A percentile compares a stretch with the other conserved stretches of the same genome.
Evolutionary conservation across 768 basidiomycete species (phyloP).

Genomic region (Candolleomyces eurysporus): DNA sequence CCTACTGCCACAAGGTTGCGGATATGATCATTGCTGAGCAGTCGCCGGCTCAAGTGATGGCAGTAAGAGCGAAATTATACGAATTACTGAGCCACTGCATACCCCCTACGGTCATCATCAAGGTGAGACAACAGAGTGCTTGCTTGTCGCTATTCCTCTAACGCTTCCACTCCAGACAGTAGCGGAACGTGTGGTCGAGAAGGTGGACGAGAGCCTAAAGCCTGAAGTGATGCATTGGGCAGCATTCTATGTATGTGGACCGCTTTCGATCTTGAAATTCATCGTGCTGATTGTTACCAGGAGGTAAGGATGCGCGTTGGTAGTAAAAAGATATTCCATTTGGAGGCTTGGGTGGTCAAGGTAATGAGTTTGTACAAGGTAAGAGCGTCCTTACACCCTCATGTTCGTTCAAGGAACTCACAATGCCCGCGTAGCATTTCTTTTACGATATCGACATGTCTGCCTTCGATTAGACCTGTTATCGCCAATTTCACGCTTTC

Average conservation of each 20-base stretch:
- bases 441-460: conserved; percentile 62
- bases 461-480: conserved; percentile 43
- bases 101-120: conserved; percentile 87
- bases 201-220: conserved; percentile 87
- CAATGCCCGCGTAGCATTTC: conserved; percentile 33
- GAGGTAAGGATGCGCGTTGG: conserved; percentile 96
- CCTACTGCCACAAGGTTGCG: conserved; percentile 89
- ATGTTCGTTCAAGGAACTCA: neutral
- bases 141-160: conserved; percentile 2
- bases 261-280: conserved; percentile 3
- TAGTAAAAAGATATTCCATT: conserved; percentile 85
- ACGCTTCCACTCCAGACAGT: conserved; percentile 62
- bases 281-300: conserved; percentile 35
- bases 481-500: neutral
- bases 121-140: conserved; percentile 47
- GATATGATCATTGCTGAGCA: conserved; percentile 90
- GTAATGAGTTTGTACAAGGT: conserved; percentile 92
- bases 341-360: conserved; percentile 97
- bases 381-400: conserved; percentile 3
- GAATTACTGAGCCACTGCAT: conserved; percentile 97
- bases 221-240: conserved; percentile 98
- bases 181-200: conserved; percentile 81
- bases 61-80: conserved; percentile 90
- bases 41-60: conserved; percentile 84
- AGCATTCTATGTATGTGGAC: conserved; percentile 78